Evolutionary conservation across 345 rosid species (phyloP).

Genomic region (Eucalyptus polyanthemos): DNA sequence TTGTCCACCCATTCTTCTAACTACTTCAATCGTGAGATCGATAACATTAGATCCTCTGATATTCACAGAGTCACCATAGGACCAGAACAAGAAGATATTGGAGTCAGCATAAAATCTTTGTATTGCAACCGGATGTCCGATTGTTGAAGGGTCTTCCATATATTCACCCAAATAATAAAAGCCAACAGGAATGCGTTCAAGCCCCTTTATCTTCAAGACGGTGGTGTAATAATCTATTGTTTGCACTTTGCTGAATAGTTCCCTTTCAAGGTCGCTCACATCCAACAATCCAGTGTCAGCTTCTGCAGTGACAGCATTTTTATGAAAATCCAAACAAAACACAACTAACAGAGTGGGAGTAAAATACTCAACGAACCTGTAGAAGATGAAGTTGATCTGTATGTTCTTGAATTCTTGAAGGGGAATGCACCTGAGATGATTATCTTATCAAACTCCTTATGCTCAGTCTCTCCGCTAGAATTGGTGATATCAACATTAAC

Average conservation of each 20-base stretch:
- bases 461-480: slow-evolving; percentile 13
- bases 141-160: slow-evolving; percentile 53
- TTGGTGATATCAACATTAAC: slow-evolving; percentile 23
- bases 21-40: slow-evolving; percentile 26
- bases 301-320: slow-evolving; percentile 15
- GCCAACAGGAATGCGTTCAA: slow-evolving; percentile 44
- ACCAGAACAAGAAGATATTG: slow-evolving; percentile 61
- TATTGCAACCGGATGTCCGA: slow-evolving; percentile 64
- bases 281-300: slow-evolving; percentile 28
- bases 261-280: slow-evolving; percentile 33
- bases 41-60: slow-evolving; percentile 25
- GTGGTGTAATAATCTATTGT: slow-evolving; percentile 65
- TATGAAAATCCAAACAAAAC: not conserved
- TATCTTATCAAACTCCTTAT: slow-evolving; percentile 43
- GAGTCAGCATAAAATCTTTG: slow-evolving; percentile 54
- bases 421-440: slow-evolving; percentile 50
- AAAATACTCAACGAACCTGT: slow-evolving; percentile 16
- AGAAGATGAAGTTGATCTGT: slow-evolving; percentile 19
- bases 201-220: slow-evolving; percentile 39
- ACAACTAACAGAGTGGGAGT: not conserved
- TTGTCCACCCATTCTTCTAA: slow-evolving; percentile 27
- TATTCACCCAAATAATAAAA: slow-evolving; percentile 57
- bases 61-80: slow-evolving; percentile 38
- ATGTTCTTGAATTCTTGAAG: slow-evolving; percentile 27
- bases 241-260: slow-evolving; percentile 42